These are phyloP conservation scores for Trichosporon sp. DNA, from an alignment of 1,284 basidiomycete species.

Conservation along the genomic window DNA sequence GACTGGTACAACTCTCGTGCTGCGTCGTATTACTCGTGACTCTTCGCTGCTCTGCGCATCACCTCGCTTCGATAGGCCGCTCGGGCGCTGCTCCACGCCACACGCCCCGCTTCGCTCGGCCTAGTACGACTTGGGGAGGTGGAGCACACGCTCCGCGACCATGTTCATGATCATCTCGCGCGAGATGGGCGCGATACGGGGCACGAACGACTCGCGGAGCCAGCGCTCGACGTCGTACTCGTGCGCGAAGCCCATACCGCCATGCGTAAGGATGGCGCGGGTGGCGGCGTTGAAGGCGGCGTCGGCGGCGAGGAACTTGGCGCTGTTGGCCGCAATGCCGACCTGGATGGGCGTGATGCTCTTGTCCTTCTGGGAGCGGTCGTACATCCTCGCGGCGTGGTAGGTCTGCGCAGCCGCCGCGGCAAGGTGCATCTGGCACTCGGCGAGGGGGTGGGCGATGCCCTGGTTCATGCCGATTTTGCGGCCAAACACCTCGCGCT, in stretches of 20 bases:
- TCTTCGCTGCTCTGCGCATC: neutral
- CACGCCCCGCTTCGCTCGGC: neutral
- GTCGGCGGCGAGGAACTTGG: slow-evolving; percentile 32
- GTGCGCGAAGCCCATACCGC: slow-evolving; percentile 32
- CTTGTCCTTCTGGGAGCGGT: slow-evolving; percentile 26
- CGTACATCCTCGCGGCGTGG: slow-evolving; percentile 33
- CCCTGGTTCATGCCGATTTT: slow-evolving; percentile 34
- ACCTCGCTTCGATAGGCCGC: neutral
- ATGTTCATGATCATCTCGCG: slow-evolving; percentile 34
- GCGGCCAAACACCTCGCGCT: slow-evolving; percentile 33
- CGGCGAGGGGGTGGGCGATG: slow-evolving; percentile 35
- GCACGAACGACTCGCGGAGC: slow-evolving; percentile 31
- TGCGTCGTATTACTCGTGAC: neutral
- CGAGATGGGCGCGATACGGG: slow-evolving; percentile 31
- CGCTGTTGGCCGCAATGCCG: slow-evolving; percentile 30
- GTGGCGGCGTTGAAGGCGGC: slow-evolving; percentile 30
- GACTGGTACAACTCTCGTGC: slow-evolving; percentile 6
- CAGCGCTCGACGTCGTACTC: slow-evolving; percentile 34
- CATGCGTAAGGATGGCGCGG: slow-evolving; percentile 30
- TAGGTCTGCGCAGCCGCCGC: slow-evolving; percentile 27
- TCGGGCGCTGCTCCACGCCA: too few species aligned
- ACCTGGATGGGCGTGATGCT: slow-evolving; percentile 25
- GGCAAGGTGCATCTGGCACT: slow-evolving; percentile 34
- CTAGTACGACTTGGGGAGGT: slow-evolving; percentile 34
- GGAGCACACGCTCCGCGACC: slow-evolving; percentile 31